Percentiles rank a stretch among this genome's conserved stretches.
Evolutionary conservation across 1,139 yeast genomes (phyloP).

Genomic region (Schizosaccharomyces versatilis): DNA sequence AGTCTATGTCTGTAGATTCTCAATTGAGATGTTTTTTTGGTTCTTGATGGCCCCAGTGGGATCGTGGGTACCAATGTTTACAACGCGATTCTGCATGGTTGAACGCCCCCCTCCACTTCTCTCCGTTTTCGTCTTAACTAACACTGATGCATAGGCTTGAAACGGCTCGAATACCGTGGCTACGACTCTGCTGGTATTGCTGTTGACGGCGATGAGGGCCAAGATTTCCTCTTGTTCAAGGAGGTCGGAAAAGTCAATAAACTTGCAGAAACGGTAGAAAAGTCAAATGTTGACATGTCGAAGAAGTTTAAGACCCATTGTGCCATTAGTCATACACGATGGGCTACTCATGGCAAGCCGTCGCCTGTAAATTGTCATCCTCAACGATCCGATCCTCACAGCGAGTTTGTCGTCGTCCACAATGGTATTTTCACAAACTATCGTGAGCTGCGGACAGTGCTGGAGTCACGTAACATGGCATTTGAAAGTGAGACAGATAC

Average conservation of each 20-base stretch:
- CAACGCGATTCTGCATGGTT: background rate
- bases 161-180: slow-evolving; percentile 89
- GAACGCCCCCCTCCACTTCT: background rate
- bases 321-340: slow-evolving; percentile 96
- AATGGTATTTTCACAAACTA: slow-evolving; percentile 96
- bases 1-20: background rate
- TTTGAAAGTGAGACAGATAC: slow-evolving; percentile 94
- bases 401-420: slow-evolving; percentile 83
- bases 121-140: background rate
- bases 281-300: slow-evolving; percentile 28
- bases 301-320: slow-evolving; percentile 65
- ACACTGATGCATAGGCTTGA: slow-evolving; percentile 32
- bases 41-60: too few relatives aligned
- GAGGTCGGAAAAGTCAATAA: slow-evolving; percentile 81
- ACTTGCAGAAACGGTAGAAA: slow-evolving; percentile 42
- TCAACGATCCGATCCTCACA: slow-evolving; percentile 51
- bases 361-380: slow-evolving; percentile 79
- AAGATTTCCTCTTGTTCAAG: slow-evolving; percentile 43
- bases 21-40: too few relatives aligned
- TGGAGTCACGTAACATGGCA: slow-evolving; percentile 52
- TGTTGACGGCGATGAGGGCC: slow-evolving; percentile 59
- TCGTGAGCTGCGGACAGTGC: slow-evolving; percentile 66
- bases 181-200: slow-evolving; percentile 95
- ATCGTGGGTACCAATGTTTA: background rate
- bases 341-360: slow-evolving; percentile 99